Evolutionary conservation across 1,139 yeast genomes (phyloP), one percentile per base, ranked within the genome.

Genomic region (Kodamaea alishanica): DNA sequence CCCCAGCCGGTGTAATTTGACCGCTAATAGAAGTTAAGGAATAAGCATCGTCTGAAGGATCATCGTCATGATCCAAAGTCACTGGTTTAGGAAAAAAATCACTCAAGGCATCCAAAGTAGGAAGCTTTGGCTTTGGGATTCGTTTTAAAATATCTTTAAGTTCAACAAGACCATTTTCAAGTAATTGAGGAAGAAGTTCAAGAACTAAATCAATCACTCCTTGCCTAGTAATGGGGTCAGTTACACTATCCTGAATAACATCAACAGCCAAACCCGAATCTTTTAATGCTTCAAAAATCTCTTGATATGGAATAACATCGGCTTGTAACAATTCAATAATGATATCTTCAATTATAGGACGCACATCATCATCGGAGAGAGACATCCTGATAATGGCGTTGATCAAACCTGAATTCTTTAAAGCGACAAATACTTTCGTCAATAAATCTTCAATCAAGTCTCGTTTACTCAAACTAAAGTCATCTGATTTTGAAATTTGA

Each of bases 261-360:
- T 64, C 67, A 26, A 53, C 39, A 5, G 65, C 67, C 37, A 65
- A 52, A 6, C 67, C 69, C 32, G 67, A 60, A 6, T 55, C 55
- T 40, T 50, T 60, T 38, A 65, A 49, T 7, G 69, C 68, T 6
- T 39, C 49, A 40, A 65, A 63, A 8, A 65, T 52, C 30, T 63
- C 67, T 37, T 55, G 51, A 50, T 58, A 65, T 1, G 70, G 69
- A 44, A 64, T 63, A 5, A 59, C 67, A 26, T 57, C 59, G 1
- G 63, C 59, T 38, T 56, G 48, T 27, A 65, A 41, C 32, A 64
- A 50, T 11, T 60, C 56, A 32, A 61, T 50, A 6, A 63, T 51
- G 10, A 62, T 43, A 24, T 59, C 56, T 25, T 54, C 52, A 20
- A 64, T 38, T 9, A 56, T 55, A 2, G 47, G 52, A 39, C 70